Percentiles rank a stretch among this genome's conserved stretches.
These are phyloP conservation scores for Cocos nucifera DNA, from an alignment of 176 grass and related monocot species.

Conservation along the genomic window DNA sequence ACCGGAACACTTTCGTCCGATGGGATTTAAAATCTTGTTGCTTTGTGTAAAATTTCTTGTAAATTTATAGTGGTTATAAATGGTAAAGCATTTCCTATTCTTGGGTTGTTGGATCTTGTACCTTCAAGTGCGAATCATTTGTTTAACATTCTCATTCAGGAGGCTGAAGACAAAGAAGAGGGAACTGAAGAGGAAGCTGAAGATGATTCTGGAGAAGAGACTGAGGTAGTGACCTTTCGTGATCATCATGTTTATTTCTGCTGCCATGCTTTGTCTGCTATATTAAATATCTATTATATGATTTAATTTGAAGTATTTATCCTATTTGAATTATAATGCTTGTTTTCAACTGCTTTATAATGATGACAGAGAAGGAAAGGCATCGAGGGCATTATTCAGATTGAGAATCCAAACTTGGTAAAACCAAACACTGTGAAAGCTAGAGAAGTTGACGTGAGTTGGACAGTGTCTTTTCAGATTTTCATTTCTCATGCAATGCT, in stretches of 20 bases:
- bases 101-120: too few species aligned
- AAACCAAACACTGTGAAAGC: conserved; percentile 21
- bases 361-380: conserved; percentile 18
- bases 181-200: conserved; percentile 16
- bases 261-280: background rate
- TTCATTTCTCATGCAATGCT: background rate
- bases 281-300: background rate
- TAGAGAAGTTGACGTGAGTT: conserved; percentile 23
- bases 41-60: too few species aligned
- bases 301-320: background rate
- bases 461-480: background rate
- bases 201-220: conserved; percentile 12
- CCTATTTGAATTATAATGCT: background rate
- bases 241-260: too few species aligned
- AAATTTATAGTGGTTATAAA: too few species aligned
- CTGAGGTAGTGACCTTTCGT: conserved; percentile 4
- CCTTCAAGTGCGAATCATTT: too few species aligned
- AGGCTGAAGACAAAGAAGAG: conserved; percentile 14
- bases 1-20: too few species aligned
- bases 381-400: conserved; percentile 11
- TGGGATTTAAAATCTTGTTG: too few species aligned
- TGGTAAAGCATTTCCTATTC: too few species aligned
- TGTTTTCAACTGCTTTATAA: background rate
- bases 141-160: background rate
- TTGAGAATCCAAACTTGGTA: conserved; percentile 22